phyloP scores from a whole-genome alignment of 2,329 filamentous ascomycete genomes.

The Botrytis fragariae region DNA sequence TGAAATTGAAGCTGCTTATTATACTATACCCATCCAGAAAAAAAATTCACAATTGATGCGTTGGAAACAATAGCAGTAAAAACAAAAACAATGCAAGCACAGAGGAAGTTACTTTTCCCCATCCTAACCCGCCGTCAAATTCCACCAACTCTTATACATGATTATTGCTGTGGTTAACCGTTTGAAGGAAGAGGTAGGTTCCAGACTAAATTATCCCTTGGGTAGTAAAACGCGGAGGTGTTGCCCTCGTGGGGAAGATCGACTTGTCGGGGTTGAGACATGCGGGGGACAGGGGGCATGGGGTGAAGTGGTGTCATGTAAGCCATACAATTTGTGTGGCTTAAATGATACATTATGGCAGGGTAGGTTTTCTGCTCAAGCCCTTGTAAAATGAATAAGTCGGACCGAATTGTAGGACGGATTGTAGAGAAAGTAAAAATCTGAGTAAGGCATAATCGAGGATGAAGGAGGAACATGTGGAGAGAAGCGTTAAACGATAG shows the following conservation, averaged over 20 bases:
- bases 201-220: not conserved
- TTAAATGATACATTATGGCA: not conserved
- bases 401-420: constrained; percentile 20
- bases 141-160: not conserved
- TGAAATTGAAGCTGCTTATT: not conserved
- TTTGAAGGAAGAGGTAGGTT: not conserved
- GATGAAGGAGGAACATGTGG: no score
- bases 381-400: constrained; percentile 17
- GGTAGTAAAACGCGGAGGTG: not conserved
- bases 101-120: not conserved
- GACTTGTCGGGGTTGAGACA: constrained; percentile 14
- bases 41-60: not conserved
- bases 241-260: constrained; percentile 19
- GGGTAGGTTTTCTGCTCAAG: constrained; percentile 4
- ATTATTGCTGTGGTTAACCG: not conserved
- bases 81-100: not conserved
- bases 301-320: constrained; percentile 11
- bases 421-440: not conserved
- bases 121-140: not conserved
- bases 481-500: not conserved
- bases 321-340: not conserved
- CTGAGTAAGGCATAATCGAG: not conserved
- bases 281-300: constrained; percentile 21
- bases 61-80: not conserved
- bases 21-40: not conserved